Conservation (phyloP, 2,329 filamentous ascomycete genomes). For the Claviceps digitariae region DNA sequence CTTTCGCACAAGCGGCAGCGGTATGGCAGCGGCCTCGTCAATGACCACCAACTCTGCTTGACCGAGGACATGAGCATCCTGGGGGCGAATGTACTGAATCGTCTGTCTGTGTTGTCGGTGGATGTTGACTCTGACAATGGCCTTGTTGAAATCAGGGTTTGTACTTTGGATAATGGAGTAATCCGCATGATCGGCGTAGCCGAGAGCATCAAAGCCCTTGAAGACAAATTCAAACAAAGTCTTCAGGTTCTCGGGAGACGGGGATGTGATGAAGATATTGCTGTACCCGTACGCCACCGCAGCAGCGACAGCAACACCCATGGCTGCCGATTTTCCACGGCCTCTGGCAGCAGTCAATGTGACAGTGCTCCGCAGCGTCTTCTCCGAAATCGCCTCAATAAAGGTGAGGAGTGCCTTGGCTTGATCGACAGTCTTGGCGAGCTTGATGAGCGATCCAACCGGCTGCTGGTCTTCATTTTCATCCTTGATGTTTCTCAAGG, state of each 20-base stretch:
- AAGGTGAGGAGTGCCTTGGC: conserved; percentile 95
- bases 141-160: conserved; percentile 98
- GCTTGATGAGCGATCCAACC: conserved; percentile 67
- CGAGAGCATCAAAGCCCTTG: conserved; percentile 91
- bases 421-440: conserved; percentile 87
- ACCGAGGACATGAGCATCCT: conserved; percentile 87
- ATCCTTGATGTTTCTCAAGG: conserved; percentile 80
- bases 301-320: conserved; percentile 87
- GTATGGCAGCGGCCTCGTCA: conserved; percentile 94
- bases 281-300: conserved; percentile 94
- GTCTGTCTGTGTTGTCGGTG: conserved; percentile 92
- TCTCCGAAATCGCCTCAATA: conserved; percentile 90
- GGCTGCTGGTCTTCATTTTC: conserved; percentile 74
- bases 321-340: conserved; percentile 89
- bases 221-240: conserved; percentile 97
- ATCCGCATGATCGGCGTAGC: conserved; percentile 88
- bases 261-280: conserved; percentile 98
- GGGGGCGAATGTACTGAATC: conserved; percentile 95
- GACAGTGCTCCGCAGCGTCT: conserved; percentile 87
- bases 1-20: conserved; percentile 80
- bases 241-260: conserved; percentile 95
- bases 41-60: conserved; percentile 94
- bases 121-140: conserved; percentile 92
- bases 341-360: conserved; percentile 87
- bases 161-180: conserved; percentile 98